Evolutionary conservation across 2,329 filamentous ascomycete genomes (phyloP), one percentile per base, ranked within the genome.

Genomic region (Lecanicillium sp.): DNA sequence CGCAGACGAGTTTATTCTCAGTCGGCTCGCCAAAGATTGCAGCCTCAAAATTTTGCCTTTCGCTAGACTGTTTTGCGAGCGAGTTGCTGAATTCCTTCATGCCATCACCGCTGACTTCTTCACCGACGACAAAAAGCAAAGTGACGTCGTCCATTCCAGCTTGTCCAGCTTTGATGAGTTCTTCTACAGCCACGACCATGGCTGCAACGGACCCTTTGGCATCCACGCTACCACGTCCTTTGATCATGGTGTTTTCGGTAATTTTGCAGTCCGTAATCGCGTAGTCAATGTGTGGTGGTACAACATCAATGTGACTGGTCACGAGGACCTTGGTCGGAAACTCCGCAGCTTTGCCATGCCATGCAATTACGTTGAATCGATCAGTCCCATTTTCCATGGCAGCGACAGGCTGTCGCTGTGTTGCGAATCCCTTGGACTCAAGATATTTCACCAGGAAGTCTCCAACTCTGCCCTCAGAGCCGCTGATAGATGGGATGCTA

Each of bases 11-110:
- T 54, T 81, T 83, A 44, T 78, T 72, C 49, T 90, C 84, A 0
- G 87, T 94, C 2, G 87, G 87, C 56, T 94, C 87, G 29, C 87
- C 87, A 53, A 94, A 94, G 51, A 86, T 80, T 49, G 84, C 76
- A 4, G 83, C 75, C 27, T 78, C 69, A 25, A 72, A 64, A 11
- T 25, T 25, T 25, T 25, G 22, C 11, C 22, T 6, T 11, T 25
- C 22, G 6, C 11, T 11, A 11, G 22, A 11, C 22, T 25, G 22
- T 25, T 6, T 25, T 25, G 6, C 11, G 22, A 6, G 22, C 11
- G 11, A 6, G 6, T 11, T 25, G 22, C 11, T 11, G 11, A 25
- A 25, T 25, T 25, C 22, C 22, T 25, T 25, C 22, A 25, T 25
- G 22, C 22, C 22, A 7, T 6, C 22, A 11, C 22, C 22, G 22